Evolutionary conservation across 2,329 filamentous ascomycete genomes (phyloP).

Genomic region (Trichoderma sp.): DNA sequence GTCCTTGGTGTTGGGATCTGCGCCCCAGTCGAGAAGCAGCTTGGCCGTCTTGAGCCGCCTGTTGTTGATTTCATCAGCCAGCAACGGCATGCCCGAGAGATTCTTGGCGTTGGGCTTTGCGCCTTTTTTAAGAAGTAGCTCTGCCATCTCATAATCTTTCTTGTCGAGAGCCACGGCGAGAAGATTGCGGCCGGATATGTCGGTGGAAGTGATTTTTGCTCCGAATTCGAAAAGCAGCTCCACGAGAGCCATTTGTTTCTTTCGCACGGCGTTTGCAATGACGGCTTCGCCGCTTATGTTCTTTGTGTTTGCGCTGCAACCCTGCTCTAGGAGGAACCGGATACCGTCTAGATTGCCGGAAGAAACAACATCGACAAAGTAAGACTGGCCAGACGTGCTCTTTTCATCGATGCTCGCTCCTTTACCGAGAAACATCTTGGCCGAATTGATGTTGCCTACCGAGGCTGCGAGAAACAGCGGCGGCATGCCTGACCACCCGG

Average conservation of each 20-base stretch:
- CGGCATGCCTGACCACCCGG: conserved; percentile 28
- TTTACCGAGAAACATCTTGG: conserved; percentile 29
- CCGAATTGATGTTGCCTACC: conserved; percentile 30
- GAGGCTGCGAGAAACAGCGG: conserved; percentile 36
- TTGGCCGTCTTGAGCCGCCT: conserved; percentile 33
- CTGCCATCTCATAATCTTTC: conserved; percentile 32
- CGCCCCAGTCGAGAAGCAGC: conserved; percentile 35
- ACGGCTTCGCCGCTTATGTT: conserved; percentile 29
- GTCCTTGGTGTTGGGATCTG: conserved; percentile 35
- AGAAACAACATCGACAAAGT: conserved; percentile 32
- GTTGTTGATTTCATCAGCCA: conserved; percentile 35
- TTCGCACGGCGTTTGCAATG: conserved; percentile 31
- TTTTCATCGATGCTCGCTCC: conserved; percentile 34
- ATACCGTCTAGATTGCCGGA: conserved; percentile 30
- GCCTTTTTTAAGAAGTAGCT: conserved; percentile 36
- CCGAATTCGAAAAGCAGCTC: conserved; percentile 35
- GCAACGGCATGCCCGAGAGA: conserved; percentile 33
- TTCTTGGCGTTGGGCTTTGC: conserved; percentile 33
- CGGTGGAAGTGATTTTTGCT: conserved; percentile 34
- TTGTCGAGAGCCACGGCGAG: conserved; percentile 32
- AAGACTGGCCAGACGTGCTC: conserved; percentile 31
- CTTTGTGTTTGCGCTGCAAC: conserved; percentile 31
- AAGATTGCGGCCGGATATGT: conserved; percentile 33
- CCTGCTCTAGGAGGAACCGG: conserved; percentile 31
- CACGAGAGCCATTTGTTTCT: conserved; percentile 30